Conservation (phyloP, 805 yeast species). For the Suhomyces pyralidae region DNA sequence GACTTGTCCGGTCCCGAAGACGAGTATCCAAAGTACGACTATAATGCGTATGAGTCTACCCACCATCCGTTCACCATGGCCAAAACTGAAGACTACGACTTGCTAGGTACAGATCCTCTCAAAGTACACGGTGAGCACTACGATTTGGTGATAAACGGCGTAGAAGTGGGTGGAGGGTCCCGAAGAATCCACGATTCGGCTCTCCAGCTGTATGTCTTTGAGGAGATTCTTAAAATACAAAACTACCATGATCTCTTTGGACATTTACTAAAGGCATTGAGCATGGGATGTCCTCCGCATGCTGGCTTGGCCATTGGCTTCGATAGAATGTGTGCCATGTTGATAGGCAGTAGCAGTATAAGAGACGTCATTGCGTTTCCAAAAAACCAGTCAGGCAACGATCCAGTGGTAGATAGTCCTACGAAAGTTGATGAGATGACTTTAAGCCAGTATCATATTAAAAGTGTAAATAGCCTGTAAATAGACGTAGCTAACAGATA, state of each 20-base stretch:
- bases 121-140: slow-evolving; percentile 84
- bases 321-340: slow-evolving; percentile 89
- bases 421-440: slow-evolving; percentile 52
- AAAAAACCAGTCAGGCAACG: slow-evolving; percentile 83
- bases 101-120: slow-evolving; percentile 54
- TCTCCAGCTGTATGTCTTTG: slow-evolving; percentile 71
- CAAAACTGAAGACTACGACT: slow-evolving; percentile 60
- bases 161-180: slow-evolving; percentile 96
- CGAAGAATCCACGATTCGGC: slow-evolving; percentile 87
- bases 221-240: slow-evolving; percentile 56
- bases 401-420: slow-evolving; percentile 86
- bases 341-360: slow-evolving; percentile 71
- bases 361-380: slow-evolving; percentile 97
- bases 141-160: slow-evolving; percentile 90
- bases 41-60: slow-evolving; percentile 55
- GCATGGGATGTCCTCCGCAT: slow-evolving; percentile 96
- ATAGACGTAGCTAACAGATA: too few relatives aligned
- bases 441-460: slow-evolving; percentile 54
- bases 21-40: slow-evolving; percentile 63
- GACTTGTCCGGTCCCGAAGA: slow-evolving; percentile 32
- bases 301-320: slow-evolving; percentile 96
- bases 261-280: slow-evolving; percentile 76
- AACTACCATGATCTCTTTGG: slow-evolving; percentile 71
- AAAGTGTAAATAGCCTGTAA: background rate
- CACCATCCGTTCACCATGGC: slow-evolving; percentile 99